Conservation (phyloP, 1,139 yeast species). For the Meyerozyma guilliermondii region DNA sequence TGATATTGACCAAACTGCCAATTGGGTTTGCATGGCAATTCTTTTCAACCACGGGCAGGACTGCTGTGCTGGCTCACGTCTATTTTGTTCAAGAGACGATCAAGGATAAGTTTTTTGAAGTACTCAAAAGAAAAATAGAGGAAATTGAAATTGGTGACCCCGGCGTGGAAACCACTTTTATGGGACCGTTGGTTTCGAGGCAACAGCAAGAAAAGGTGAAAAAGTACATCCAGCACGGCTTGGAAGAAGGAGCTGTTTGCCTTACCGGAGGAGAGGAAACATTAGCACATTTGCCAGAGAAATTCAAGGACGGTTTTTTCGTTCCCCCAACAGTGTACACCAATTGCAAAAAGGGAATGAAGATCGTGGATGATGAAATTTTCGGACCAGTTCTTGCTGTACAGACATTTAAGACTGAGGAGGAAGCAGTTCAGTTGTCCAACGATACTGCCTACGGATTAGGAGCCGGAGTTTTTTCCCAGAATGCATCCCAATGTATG, state of each 20-base stretch:
- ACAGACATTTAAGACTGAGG: conserved; percentile 33
- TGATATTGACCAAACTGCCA: conserved; percentile 58
- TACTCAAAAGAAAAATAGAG: conserved; percentile 38
- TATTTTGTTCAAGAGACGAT: conserved; percentile 71
- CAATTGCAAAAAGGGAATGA: conserved; percentile 56
- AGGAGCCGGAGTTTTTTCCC: conserved; percentile 83
- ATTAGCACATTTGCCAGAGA: conserved; percentile 6
- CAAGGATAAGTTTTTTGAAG: conserved; percentile 60
- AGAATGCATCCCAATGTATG: conserved; percentile 7
- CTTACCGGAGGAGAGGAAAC: conserved; percentile 73
- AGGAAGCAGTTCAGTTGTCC: conserved; percentile 33
- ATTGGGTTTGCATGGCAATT: conserved; percentile 56
- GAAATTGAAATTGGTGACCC: conserved; percentile 60
- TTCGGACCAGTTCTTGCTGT: conserved; percentile 46
- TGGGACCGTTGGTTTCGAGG: conserved; percentile 83
- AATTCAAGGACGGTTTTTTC: conserved; percentile 52
- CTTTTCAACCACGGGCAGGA: conserved; percentile 85
- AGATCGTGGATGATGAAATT: conserved; percentile 38
- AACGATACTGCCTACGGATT: conserved; percentile 45
- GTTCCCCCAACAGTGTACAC: conserved; percentile 76
- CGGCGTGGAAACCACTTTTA: conserved; percentile 63
- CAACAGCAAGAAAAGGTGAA: conserved; percentile 72
- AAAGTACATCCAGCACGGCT: conserved; percentile 67
- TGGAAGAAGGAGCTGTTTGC: conserved; percentile 68
- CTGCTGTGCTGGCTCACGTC: conserved; percentile 83